Conservation (phyloP, 805 yeast genomes). For the Lachancea lanzarotensis region DNA sequence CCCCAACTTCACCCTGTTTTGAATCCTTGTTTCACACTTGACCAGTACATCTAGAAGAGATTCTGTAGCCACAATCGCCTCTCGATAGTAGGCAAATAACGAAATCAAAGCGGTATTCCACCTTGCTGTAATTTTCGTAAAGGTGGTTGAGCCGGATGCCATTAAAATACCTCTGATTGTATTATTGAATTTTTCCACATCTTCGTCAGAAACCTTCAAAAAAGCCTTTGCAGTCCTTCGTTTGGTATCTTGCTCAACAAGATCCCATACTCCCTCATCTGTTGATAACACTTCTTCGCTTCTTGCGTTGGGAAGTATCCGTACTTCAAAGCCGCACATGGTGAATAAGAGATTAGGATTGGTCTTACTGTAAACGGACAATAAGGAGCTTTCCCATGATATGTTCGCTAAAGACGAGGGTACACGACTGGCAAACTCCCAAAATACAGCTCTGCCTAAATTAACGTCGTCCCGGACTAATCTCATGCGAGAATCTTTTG, state of each 20-base stretch:
- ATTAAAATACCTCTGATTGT: constrained; percentile 82
- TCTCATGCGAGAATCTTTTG: constrained; percentile 85
- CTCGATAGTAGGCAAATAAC: constrained; percentile 83
- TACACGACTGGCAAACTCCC: constrained; percentile 79
- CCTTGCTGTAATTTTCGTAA: constrained; percentile 86
- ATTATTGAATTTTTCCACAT: constrained; percentile 71
- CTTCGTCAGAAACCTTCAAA: constrained; percentile 75
- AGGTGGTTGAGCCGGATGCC: constrained; percentile 94
- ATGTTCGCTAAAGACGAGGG: constrained; percentile 69
- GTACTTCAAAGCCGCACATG: constrained; percentile 92
- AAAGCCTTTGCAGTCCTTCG: constrained; percentile 87
- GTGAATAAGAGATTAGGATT: constrained; percentile 84
- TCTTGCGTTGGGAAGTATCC: constrained; percentile 74
- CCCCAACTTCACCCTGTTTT: constrained; percentile 90
- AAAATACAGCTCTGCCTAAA: constrained; percentile 82
- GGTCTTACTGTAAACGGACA: constrained; percentile 84
- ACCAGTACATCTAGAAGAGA: constrained; percentile 74
- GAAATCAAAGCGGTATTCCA: constrained; percentile 94
- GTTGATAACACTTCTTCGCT: constrained; percentile 45
- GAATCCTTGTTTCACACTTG: constrained; percentile 86
- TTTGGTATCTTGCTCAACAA: constrained; percentile 60
- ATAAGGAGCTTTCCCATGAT: constrained; percentile 73
- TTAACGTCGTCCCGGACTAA: constrained; percentile 86
- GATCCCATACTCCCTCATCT: constrained; percentile 89
- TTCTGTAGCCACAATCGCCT: constrained; percentile 83